Evolutionary conservation across 495 filamentous ascomycete species (phyloP), one percentile per base, ranked within the genome.

Genomic region (Pseudomonodictys pantanalensis): DNA sequence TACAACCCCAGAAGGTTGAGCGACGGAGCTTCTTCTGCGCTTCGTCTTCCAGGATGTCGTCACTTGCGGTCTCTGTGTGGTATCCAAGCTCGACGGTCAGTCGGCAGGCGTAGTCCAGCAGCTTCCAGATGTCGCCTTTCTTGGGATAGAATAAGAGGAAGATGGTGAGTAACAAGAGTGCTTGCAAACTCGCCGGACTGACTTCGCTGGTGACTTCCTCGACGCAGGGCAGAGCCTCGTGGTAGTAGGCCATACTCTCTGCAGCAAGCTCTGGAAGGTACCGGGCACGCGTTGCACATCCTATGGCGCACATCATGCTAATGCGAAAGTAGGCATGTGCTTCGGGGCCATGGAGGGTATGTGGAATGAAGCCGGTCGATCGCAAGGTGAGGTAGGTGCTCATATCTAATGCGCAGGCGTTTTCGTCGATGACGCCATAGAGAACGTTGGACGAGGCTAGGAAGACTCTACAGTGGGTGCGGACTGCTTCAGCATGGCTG

Each of bases 1-100:
- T 33, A 50, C 47, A 41, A 8, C 52, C 52, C 52, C 52, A 56
- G 24, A 56, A 56, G 10, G 52, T 56, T n/a, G 52, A 56, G n/a
- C 52, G 18, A 17, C 52, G 8, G 23, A 56, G 25, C 52, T 47
- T 56, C 26, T 25, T 56, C 38, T 56, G 39, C 22, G 52, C 52
- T 9, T 56, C 52, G 8, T 45, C 43, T 30, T 56, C 52, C 17
- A 46, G 11, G 3, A 22, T 23, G 7, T 23, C 23, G 15, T 38
- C 25, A 11, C 10, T 26, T n/a, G 30, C 39, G 11, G 24, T 18
- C 41, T 56, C 52, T 10, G 52, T 56, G 35, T 56, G 52, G 18
- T 56, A 56, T 6, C 52, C 52, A 39, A 56, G 30, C 39, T 56
- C 52, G 4, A 56, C 41, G n/a, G 24, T 56, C 10, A 56, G 17